Percentiles rank a stretch among this genome's conserved stretches.
phyloP scores from a whole-genome alignment of 129 eudicot species.

The Flaveria brownii region DNA sequence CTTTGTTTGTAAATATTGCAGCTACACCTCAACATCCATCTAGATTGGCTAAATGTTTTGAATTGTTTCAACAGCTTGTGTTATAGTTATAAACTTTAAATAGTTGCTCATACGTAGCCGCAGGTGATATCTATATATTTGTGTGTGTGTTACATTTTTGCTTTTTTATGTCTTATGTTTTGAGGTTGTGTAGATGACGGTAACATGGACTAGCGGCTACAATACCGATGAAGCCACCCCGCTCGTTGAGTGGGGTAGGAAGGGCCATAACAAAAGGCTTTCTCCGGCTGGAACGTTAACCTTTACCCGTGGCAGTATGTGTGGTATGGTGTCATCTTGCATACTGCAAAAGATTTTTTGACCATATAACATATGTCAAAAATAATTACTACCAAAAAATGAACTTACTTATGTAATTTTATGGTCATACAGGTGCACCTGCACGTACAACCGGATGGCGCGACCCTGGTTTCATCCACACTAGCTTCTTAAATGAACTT shows the following conservation, averaged over 20 bases:
- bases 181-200: slow-evolving; percentile 45
- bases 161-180: no score
- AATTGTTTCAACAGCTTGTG: no score
- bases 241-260: slow-evolving; percentile 69
- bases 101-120: no score
- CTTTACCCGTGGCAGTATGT: slow-evolving; percentile 59
- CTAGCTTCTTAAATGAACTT: slow-evolving; percentile 45
- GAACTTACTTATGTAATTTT: no score
- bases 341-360: no score
- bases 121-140: no score
- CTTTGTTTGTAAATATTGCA: no score
- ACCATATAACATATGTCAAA: neutral
- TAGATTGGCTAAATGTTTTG: no score
- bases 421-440: slow-evolving; percentile 39
- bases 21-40: no score
- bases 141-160: no score
- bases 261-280: slow-evolving; percentile 36
- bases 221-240: slow-evolving; percentile 79
- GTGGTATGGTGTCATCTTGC: slow-evolving; percentile 51
- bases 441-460: slow-evolving; percentile 57
- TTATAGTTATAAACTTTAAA: no score
- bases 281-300: slow-evolving; percentile 87
- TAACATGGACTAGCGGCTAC: slow-evolving; percentile 96
- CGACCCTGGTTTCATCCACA: slow-evolving; percentile 52
- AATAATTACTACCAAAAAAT: no score